A percentile compares a stretch with the other conserved stretches of the same genome.
Evolutionary conservation across 2,329 filamentous ascomycete species (phyloP).

Genomic region (Aureobasidium zeae): DNA sequence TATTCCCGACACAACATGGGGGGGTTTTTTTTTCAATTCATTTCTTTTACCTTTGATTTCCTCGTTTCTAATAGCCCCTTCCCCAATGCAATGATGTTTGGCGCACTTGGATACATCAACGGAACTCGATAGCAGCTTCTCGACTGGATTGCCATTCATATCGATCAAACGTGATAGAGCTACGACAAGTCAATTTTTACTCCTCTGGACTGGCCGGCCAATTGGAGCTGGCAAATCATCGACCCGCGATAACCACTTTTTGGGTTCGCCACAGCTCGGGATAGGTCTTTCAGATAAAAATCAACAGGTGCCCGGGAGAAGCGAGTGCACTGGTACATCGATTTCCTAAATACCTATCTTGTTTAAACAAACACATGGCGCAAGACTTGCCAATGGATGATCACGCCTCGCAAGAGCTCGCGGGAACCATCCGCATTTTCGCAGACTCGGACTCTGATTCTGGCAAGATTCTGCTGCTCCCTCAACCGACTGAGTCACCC

Average conservation of each 20-base stretch:
- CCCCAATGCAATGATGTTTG: constrained; percentile 7
- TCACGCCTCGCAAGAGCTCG: too few relatives aligned
- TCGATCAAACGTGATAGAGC: not conserved
- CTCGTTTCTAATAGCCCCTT: constrained; percentile 3
- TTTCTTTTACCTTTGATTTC: not conserved
- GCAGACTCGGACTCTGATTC: constrained; percentile 21
- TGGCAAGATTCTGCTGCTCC: constrained; percentile 43
- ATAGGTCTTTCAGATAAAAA: not conserved
- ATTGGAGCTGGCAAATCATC: constrained; percentile 6
- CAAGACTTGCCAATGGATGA: too few relatives aligned
- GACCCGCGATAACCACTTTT: constrained; percentile 7
- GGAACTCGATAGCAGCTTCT: constrained; percentile 7
- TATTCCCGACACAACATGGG: constrained; percentile 14
- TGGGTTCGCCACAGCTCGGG: constrained; percentile 5
- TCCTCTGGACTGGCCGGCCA: constrained; percentile 1
- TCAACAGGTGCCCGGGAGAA: not conserved
- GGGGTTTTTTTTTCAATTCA: constrained; percentile 9
- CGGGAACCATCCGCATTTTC: constrained; percentile 15
- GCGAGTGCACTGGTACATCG: too few relatives aligned
- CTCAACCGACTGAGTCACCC: constrained; percentile 37
- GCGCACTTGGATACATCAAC: constrained; percentile 8
- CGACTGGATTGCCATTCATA: not conserved
- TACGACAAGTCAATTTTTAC: not conserved
- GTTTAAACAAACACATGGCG: too few relatives aligned
- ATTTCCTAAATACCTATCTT: too few relatives aligned